A percentile compares a stretch with the other conserved stretches of the same genome.
These are phyloP conservation scores for Auriscalpium microsporum DNA, from an alignment of 768 basidiomycete genomes.

Conservation along the genomic window DNA sequence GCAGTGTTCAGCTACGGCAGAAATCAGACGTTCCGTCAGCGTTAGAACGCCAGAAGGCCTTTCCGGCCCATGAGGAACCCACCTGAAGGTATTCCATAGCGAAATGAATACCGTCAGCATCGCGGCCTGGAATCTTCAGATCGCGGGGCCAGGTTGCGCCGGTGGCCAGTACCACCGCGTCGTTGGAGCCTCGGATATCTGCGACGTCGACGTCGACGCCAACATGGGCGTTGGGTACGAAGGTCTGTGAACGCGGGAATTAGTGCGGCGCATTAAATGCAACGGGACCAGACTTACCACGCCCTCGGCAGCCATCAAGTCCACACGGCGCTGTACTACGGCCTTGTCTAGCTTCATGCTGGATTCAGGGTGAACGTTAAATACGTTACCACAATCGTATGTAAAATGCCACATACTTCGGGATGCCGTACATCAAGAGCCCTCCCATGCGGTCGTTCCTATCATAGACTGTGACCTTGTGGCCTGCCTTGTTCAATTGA, in stretches of 20 bases:
- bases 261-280: not conserved
- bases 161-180: conserved; percentile 85
- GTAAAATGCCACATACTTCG: conserved; percentile 50
- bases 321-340: conserved; percentile 88
- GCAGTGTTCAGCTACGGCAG: conserved; percentile 68
- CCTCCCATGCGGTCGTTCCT: conserved; percentile 96
- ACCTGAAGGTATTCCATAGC: conserved; percentile 96
- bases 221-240: conserved; percentile 79
- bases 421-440: conserved; percentile 94
- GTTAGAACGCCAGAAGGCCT: too few relatives aligned
- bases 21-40: not conserved
- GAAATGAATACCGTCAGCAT: conserved; percentile 84
- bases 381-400: conserved; percentile 13
- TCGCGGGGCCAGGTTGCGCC: conserved; percentile 98
- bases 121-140: conserved; percentile 78
- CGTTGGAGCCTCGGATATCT: conserved; percentile 68
- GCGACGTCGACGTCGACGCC: conserved; percentile 74
- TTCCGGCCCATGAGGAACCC: conserved; percentile 1
- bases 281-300: conserved; percentile 46
- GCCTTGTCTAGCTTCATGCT: conserved; percentile 97
- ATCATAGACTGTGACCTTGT: conserved; percentile 91
- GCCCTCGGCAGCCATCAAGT: conserved; percentile 93
- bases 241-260: conserved; percentile 41
- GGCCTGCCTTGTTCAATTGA: conserved; percentile 96
- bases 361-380: conserved; percentile 1